phyloP scores from a whole-genome alignment of 2,329 filamentous ascomycete species.

The Colletotrichum simmondsii region DNA sequence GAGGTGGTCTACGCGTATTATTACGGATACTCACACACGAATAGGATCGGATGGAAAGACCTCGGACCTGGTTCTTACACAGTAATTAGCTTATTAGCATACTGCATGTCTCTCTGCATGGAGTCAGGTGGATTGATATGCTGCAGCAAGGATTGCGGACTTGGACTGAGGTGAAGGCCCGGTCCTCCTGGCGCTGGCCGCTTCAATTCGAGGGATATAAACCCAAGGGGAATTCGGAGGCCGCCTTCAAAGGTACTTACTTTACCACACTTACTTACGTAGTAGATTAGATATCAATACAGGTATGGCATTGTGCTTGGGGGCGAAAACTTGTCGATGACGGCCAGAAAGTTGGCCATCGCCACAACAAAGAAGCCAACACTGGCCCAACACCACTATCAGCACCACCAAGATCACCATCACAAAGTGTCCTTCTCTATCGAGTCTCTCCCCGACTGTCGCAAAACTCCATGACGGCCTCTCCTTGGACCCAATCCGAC shows the following conservation, averaged over 20 bases:
- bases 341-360: neutral
- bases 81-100: neutral
- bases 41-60: neutral
- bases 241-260: neutral
- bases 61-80: neutral
- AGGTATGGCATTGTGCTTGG: neutral
- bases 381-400: neutral
- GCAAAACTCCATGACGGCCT: slow-evolving; percentile 2
- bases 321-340: neutral
- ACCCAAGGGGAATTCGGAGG: neutral
- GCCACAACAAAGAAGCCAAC: neutral
- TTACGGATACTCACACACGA: neutral
- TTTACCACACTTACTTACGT: too few relatives aligned
- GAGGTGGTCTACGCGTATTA: neutral
- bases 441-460: neutral
- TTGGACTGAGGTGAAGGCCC: slow-evolving; percentile 15
- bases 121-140: slow-evolving; percentile 12
- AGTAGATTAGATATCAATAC: neutral
- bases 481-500: slow-evolving; percentile 14
- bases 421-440: neutral
- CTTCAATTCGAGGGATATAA: slow-evolving; percentile 3
- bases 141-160: slow-evolving; percentile 15
- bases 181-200: slow-evolving; percentile 11
- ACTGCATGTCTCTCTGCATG: slow-evolving; percentile 1
- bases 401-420: neutral